Evolutionary conservation across 257 asterid species (phyloP), one percentile per base, ranked within the genome.

Genomic region (Solanum tarapatanum): DNA sequence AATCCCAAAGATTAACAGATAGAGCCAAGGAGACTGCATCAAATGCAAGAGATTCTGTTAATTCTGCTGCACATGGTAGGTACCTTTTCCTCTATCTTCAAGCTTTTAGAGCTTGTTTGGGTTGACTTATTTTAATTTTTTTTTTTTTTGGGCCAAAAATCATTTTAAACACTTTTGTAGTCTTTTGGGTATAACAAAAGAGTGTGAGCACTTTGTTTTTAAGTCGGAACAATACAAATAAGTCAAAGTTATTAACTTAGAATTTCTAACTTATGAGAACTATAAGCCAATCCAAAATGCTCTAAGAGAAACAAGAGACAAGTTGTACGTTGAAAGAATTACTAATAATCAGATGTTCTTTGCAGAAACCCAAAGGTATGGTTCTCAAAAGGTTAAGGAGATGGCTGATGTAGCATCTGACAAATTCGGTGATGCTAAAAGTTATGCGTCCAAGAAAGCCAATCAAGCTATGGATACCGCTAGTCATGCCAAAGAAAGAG

Each of bases 11-110:
- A 32, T 24, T 90, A 1, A 77, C 87, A 30, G 90, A 90, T 35
- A 90, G 89, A 14, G 92, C 92, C 9, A 87, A 91, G 24, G 92
- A 77, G 28, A 94, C 94, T 21, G 93, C 94, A 21, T 87, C 94
- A 4, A 84, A 91, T 77, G 87, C 95, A 58, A 87, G 93, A 11
- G 91, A 90, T 17, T 23, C 92, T 3, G 14, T 93, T 62, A 90
- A 89, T 62, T 86, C 92, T 35, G 96, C 94, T 21, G 94, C 96
- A 73, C 17, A 85, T 73, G 95, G 96, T 94, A 72, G 95, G 96
- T 94, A 72, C 11, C n/a, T 70, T 36, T 84, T 41, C 8, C n/a
- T 6, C 3, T 2, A 6, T 1, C 8, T 24, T 24, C 62, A 41
- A 39, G 21, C n/a, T 16, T 23, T n/a, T 24, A n/a, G n/a, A n/a